Conservation (phyloP, 2,329 filamentous ascomycete species). For the Exophiala sp. region DNA sequence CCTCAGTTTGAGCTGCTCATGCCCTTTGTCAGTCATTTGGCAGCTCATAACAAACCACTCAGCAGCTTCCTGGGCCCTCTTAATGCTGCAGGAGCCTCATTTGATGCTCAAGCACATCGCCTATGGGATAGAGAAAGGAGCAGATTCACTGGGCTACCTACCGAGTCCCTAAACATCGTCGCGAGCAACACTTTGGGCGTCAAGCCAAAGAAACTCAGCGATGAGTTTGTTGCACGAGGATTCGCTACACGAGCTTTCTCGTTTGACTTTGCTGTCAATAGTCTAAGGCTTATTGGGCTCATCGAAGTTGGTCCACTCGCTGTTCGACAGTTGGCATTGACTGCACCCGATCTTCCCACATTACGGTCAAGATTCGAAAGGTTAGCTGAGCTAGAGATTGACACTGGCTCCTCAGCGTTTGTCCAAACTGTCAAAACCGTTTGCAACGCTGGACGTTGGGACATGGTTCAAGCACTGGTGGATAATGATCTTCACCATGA, state of each 20-base stretch:
- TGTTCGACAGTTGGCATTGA: conserved; percentile 70
- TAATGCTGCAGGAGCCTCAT: conserved; percentile 29
- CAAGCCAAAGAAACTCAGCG: conserved; percentile 54
- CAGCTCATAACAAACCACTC: conserved; percentile 30
- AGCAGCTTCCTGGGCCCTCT: conserved; percentile 18
- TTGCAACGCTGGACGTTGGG: conserved; percentile 54
- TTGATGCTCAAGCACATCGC: conserved; percentile 19
- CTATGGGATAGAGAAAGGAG: conserved; percentile 16
- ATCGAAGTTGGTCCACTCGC: conserved; percentile 70
- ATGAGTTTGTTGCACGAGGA: conserved; percentile 71
- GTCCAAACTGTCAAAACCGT: conserved; percentile 63
- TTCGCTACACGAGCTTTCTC: conserved; percentile 75
- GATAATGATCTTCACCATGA: conserved; percentile 64
- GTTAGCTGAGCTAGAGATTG: conserved; percentile 61
- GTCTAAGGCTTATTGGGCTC: conserved; percentile 68
- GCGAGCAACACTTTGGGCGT: conserved; percentile 15
- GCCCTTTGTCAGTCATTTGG: conserved; percentile 40
- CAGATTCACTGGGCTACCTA: conserved; percentile 26
- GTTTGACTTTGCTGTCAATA: conserved; percentile 67
- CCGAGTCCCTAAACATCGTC: conserved; percentile 27
- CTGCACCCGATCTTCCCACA: conserved; percentile 55
- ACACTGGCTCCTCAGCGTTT: conserved; percentile 61
- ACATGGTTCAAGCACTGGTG: conserved; percentile 51
- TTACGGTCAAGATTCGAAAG: conserved; percentile 59
- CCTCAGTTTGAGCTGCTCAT: conserved; percentile 35